Base-by-base conservation (phyloP, 345 rosid species). In the Salix caprea region DNA sequence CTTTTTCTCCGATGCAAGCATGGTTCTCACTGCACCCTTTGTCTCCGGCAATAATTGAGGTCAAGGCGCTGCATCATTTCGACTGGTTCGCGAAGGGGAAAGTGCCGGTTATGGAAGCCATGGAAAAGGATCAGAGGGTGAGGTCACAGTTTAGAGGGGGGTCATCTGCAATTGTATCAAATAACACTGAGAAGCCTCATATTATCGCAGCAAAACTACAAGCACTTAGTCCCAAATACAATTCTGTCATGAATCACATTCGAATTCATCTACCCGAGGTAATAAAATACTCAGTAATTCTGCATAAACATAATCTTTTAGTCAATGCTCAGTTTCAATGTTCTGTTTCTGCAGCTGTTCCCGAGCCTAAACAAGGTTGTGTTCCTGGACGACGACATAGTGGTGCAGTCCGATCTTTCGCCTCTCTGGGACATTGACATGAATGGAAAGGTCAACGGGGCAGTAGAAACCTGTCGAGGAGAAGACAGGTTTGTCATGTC, bases 41-140 rank as follows among this genome's bases (percentile, higher is more conserved):
- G 14, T 75, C 87, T 3, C 97, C 98, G n/a, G 90, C 99, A 12
- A 79, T 96, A 18, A 80, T 96, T 76, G 98, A 96, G 86, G 98
- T 96, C 18, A 93, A 93, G 90, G 98, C 95, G 15, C 77, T 94
- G 93, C 98, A 96, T 78, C 99, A 96, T 76, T 96, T 94, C 1
- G 99, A 96, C 52, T 96, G 98, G 99, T 83, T 96, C 77, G 80
- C 97, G 0, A 96, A 93, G 86, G 98, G 99, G 71, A 96, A 92
- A 78, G 94, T 92, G 23, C 98, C 99, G 0, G 98, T 96, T 76
- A 69, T 96, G 80, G 97, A 96, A 88, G 98, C 98, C 67, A 93
- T 96, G 99, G 97, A 96, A 79, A 96, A 93, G 24, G 99, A 96
- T 81, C 94, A 92, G 72, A 87, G 80, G 70, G 90, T 91, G n/a